phyloP scores from a whole-genome alignment of 202 grass and related monocot species.

The Panicum virgatum region DNA sequence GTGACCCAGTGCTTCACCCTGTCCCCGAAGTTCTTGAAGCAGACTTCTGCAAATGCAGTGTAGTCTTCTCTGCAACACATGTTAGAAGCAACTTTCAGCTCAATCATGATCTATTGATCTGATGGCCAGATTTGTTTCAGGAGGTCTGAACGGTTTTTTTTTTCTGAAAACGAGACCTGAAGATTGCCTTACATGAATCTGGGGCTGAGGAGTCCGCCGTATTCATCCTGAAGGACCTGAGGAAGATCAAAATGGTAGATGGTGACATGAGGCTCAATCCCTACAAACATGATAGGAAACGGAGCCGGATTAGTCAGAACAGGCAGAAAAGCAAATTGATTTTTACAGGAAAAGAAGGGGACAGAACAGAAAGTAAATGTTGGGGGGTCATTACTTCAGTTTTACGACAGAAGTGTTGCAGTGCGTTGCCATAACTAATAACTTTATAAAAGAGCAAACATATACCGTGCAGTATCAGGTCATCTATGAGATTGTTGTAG shows the following conservation, averaged over 20 bases:
- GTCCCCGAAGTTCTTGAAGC: slow-evolving; percentile 70
- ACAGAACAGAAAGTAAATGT: neutral
- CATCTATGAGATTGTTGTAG: slow-evolving; percentile 63
- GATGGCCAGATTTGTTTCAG: neutral
- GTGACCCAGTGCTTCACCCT: slow-evolving; percentile 74
- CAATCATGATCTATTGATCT: neutral
- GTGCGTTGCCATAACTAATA: neutral
- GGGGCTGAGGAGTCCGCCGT: slow-evolving; percentile 47
- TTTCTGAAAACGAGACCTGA: too few species aligned
- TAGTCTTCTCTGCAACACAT: slow-evolving; percentile 63
- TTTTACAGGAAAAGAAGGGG: neutral
- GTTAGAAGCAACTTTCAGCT: neutral
- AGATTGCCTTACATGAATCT: slow-evolving; percentile 46
- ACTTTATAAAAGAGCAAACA: too few species aligned
- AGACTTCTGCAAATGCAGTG: slow-evolving; percentile 61
- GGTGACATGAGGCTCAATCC: slow-evolving; percentile 62
- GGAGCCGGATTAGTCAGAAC: neutral
- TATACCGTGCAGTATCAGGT: slow-evolving; percentile 48
- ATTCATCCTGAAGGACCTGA: slow-evolving; percentile 53
- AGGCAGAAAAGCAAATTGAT: neutral
- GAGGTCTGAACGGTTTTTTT: neutral
- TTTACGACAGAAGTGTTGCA: neutral
- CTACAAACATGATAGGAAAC: slow-evolving; percentile 7
- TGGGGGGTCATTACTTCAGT: neutral
- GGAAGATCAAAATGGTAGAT: slow-evolving; percentile 71